phyloP scores from a whole-genome alignment of 345 rosid genomes.

The Excoecaria agallocha region DNA sequence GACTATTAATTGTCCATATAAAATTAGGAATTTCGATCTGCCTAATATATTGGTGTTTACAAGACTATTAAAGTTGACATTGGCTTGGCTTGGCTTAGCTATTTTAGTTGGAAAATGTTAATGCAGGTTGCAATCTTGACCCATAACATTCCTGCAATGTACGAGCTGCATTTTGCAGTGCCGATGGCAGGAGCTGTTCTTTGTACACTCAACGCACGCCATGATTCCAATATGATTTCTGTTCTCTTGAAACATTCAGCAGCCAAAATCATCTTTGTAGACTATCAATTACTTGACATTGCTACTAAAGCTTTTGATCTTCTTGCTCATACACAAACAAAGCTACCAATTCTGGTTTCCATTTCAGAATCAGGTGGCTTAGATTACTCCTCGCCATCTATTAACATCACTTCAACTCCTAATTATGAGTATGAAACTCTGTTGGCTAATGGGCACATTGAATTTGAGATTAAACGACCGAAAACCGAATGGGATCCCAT shows the following conservation, averaged over 20 bases:
- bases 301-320: constrained; percentile 57
- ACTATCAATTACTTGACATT: constrained; percentile 47
- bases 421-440: constrained; percentile 47
- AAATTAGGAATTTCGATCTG: too few relatives aligned
- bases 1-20: too few relatives aligned
- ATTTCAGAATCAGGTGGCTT: constrained; percentile 41
- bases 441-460: constrained; percentile 36
- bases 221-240: constrained; percentile 52
- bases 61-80: background rate
- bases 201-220: constrained; percentile 66
- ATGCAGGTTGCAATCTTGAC: constrained; percentile 64
- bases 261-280: constrained; percentile 59
- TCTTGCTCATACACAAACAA: constrained; percentile 30
- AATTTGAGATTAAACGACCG: constrained; percentile 49
- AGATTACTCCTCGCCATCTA: constrained; percentile 8
- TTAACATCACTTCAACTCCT: background rate
- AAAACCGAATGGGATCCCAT: constrained; percentile 76
- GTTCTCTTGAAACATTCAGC: constrained; percentile 52
- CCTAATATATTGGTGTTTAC: too few relatives aligned
- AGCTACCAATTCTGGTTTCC: constrained; percentile 42
- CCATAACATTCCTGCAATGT: constrained; percentile 73
- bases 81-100: background rate
- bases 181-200: constrained; percentile 81
- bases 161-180: constrained; percentile 79
- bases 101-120: background rate